Evolutionary conservation across 192 early-diverging fungal species (phyloP).

Genomic region (Blastocladiella britannica): DNA sequence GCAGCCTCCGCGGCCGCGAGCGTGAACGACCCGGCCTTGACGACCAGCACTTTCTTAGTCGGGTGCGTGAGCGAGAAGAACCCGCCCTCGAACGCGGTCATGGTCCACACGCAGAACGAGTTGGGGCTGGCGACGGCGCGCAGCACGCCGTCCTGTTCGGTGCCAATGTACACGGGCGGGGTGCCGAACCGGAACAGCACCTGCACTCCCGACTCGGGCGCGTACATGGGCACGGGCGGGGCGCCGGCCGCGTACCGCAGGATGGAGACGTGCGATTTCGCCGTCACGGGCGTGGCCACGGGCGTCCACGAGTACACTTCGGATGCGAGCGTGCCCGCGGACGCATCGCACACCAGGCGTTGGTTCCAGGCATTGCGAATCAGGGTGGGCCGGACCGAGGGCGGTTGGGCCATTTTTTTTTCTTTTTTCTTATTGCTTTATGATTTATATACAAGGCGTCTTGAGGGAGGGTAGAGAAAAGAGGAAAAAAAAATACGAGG

Average conservation of each 20-base stretch:
- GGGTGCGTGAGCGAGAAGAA: constrained; percentile 1
- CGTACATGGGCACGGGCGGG: not conserved
- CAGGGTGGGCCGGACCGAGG: no score
- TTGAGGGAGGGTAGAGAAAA: no score
- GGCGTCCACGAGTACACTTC: not conserved
- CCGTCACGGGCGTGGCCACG: not conserved
- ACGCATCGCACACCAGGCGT: not conserved
- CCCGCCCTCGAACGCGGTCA: not conserved
- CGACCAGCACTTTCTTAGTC: not conserved
- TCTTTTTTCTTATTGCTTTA: no score
- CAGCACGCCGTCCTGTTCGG: not conserved
- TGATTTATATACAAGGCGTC: no score
- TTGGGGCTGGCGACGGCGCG: not conserved
- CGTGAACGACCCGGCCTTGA: not conserved
- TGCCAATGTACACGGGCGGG: not conserved
- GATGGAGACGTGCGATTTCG: not conserved
- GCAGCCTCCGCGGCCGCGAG: not conserved
- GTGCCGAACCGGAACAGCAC: not conserved
- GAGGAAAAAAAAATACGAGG: no score
- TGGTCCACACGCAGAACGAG: constrained; percentile 1
- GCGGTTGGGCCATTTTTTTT: no score
- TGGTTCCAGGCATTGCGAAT: not conserved
- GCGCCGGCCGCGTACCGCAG: not conserved
- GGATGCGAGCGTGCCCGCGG: not conserved
- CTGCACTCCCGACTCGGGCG: not conserved